phyloP scores from a whole-genome alignment of 1,284 basidiomycete species.

The Pascua guehoae region DNA sequence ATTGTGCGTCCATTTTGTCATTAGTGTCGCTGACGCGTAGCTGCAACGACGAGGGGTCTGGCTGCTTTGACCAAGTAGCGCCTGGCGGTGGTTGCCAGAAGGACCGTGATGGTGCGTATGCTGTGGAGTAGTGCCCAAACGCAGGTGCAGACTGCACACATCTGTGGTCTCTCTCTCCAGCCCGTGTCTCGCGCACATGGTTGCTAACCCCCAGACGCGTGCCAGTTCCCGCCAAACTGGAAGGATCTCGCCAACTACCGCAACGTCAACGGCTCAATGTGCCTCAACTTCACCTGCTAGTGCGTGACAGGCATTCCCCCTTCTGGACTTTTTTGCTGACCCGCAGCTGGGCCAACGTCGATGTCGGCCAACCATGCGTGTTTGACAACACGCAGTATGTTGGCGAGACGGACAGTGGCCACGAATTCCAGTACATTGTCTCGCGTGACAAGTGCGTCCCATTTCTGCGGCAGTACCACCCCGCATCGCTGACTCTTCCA shows the following conservation, averaged over 20 bases:
- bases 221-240: slow-evolving; percentile 62
- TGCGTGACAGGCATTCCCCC: slow-evolving; percentile 48
- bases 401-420: slow-evolving; percentile 53
- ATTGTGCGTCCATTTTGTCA: slow-evolving; percentile 31
- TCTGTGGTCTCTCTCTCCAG: too few relatives aligned
- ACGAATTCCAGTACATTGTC: slow-evolving; percentile 68
- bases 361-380: slow-evolving; percentile 61
- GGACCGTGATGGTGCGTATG: slow-evolving; percentile 72
- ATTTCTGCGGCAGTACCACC: not conserved
- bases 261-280: slow-evolving; percentile 76
- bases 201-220: slow-evolving; percentile 60
- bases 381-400: slow-evolving; percentile 75
- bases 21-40: slow-evolving; percentile 48
- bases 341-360: slow-evolving; percentile 68
- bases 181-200: too few relatives aligned
- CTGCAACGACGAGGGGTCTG: slow-evolving; percentile 78
- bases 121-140: not conserved
- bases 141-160: not conserved
- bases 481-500: slow-evolving; percentile 5
- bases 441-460: slow-evolving; percentile 60
- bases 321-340: not conserved
- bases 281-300: slow-evolving; percentile 75
- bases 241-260: slow-evolving; percentile 62
- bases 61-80: slow-evolving; percentile 60
- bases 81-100: slow-evolving; percentile 73